Conservation (phyloP, 441 rosid species). For the Daphne laureola region DNA sequence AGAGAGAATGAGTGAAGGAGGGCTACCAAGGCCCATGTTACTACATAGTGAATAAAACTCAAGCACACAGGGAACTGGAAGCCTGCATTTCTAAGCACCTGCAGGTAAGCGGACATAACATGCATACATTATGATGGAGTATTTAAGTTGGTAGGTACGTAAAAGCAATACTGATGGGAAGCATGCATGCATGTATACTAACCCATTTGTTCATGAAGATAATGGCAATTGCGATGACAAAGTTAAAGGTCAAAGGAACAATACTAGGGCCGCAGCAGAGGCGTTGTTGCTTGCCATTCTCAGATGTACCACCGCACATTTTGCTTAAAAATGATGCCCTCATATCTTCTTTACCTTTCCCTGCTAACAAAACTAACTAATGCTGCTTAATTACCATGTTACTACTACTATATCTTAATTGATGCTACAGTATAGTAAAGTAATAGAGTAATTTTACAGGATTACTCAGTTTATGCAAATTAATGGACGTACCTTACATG, state of each 20-base stretch:
- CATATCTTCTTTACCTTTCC: conserved; percentile 74
- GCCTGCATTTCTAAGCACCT: conserved; percentile 15
- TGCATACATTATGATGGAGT: too few relatives aligned
- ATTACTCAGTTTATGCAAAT: background rate
- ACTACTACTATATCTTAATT: background rate
- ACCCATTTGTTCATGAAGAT: conserved; percentile 94
- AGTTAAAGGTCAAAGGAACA: conserved; percentile 83
- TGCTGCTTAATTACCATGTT: background rate
- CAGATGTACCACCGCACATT: conserved; percentile 40
- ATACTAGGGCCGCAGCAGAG: conserved; percentile 52
- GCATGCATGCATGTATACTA: conserved; percentile 1
- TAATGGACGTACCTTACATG: background rate
- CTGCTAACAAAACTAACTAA: conserved; percentile 27
- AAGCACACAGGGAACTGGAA: conserved; percentile 16
- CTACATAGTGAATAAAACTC: conserved; percentile 16
- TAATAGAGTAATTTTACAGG: background rate
- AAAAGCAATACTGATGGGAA: too few relatives aligned
- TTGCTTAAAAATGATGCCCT: conserved; percentile 59
- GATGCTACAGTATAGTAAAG: background rate
- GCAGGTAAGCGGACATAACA: too few relatives aligned
- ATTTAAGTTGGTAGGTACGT: too few relatives aligned
- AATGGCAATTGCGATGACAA: conserved; percentile 68
- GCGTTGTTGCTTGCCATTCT: conserved; percentile 63
- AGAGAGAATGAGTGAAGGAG: conserved; percentile 6
- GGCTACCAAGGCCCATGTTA: conserved; percentile 12